Percentiles rank a stretch among this genome's conserved stretches.
phyloP scores from a whole-genome alignment of 1,284 basidiomycete species.

The Ceratobasidium sp. region DNA sequence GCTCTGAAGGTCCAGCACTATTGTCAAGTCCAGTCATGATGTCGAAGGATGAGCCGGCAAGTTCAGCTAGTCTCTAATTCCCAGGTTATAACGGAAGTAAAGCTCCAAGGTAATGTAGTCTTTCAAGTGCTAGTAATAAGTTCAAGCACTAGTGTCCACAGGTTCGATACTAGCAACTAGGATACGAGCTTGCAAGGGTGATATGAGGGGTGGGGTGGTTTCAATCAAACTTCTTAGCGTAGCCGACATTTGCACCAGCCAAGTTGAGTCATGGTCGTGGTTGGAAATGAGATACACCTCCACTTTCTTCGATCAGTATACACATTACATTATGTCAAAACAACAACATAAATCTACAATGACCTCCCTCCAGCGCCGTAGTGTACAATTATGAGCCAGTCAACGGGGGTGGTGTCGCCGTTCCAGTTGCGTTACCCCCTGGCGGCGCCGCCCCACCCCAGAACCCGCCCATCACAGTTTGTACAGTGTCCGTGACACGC shows the following conservation, averaged over 20 bases:
- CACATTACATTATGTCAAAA: background rate
- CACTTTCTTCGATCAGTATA: background rate
- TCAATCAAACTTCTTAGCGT: no score
- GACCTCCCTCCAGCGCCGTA: background rate
- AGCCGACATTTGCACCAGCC: background rate
- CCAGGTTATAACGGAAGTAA: no score
- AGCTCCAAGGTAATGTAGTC: no score
- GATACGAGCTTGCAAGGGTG: no score
- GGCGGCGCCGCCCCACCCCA: conserved; percentile 15
- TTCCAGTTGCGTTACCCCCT: background rate
- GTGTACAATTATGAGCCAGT: background rate
- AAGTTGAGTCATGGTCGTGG: conserved; percentile 35
- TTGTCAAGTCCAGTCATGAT: conserved; percentile 24
- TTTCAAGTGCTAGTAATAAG: no score
- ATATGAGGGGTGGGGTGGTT: no score
- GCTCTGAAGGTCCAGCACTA: background rate
- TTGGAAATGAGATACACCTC: conserved; percentile 19
- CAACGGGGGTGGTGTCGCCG: conserved; percentile 21
- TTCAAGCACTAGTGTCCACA: no score
- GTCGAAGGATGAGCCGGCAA: no score
- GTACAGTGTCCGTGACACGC: conserved; percentile 74
- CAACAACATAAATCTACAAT: background rate
- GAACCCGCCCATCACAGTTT: conserved; percentile 75
- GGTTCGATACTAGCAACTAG: no score
- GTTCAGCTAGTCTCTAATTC: no score